Base-by-base conservation (phyloP, 257 asterid genomes). In the Galeopsis tetrahit region DNA sequence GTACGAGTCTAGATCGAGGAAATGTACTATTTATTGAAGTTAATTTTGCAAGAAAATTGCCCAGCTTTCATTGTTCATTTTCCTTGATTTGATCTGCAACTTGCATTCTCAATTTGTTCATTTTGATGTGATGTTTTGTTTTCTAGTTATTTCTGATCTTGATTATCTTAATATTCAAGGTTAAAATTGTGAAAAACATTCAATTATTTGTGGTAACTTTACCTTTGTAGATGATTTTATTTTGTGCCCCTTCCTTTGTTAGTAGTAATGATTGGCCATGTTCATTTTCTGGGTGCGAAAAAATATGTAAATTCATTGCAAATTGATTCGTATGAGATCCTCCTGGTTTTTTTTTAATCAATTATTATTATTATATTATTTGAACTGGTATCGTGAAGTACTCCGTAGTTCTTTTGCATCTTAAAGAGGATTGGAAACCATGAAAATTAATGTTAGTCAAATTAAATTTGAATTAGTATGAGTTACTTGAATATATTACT, bases 41-140 rank as follows among this genome's bases (percentile, higher is more conserved):
- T 5, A 70, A 33, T 51, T 33, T 60, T 65, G 70, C 74, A 13
- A 11, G 51, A 42, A 66, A 35, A 17, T 14, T 63, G 10, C 59
- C 68, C 49, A 52, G 51, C 17, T 70, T 13, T 35, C 55, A 44
- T 71, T 59, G 34, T 62, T 58, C 60, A 2, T 40, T 49, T 56
- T 28, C 48, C 13, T 66, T 34, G 8, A 59, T 21, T 56, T 51
- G 59, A 32, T 15, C 7, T 62, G 32, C 55, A 13, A 2, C 44
- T 14, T 4, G 33, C 33, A 14, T 48, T 69, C 46, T 5, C 56
- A n/a, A 35, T 7, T 48, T 13, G 17, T 48, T 48, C 17, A 4
- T n/a, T 14, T n/a, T 49, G 53, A 13, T 46, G 11, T 51, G 58
- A 15, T 51, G 3, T 7, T 35, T 36, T 61, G 6, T 36, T 6